Conservation (phyloP, 495 filamentous ascomycete species). For the Lindgomyces ingoldianus region DNA sequence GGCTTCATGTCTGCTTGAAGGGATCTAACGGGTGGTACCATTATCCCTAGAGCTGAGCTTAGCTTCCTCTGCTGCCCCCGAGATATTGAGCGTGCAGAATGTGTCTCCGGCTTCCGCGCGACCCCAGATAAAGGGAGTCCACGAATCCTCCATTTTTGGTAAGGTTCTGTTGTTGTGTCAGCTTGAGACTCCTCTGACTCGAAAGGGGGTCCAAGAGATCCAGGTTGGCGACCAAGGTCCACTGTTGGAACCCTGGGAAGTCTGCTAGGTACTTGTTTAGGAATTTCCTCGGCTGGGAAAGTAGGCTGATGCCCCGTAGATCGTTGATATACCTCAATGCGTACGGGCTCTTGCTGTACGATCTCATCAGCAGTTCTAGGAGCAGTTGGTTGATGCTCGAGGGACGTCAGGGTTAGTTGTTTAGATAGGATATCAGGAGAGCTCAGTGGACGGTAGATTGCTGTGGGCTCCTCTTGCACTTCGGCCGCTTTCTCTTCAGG, state of each 20-base stretch:
- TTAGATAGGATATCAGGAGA: too few species aligned
- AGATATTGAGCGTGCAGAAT: neutral
- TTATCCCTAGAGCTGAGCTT: constrained; percentile 18
- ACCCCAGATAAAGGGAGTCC: neutral
- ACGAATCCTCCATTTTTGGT: neutral
- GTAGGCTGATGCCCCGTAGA: neutral
- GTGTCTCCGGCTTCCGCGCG: neutral
- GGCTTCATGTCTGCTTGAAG: neutral
- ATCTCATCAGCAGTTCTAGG: neutral
- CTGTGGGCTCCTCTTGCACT: neutral
- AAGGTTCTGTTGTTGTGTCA: neutral
- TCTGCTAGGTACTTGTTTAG: constrained; percentile 12
- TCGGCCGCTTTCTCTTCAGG: neutral
- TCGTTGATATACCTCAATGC: neutral
- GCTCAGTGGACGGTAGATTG: too few species aligned
- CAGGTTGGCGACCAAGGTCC: constrained; percentile 12
- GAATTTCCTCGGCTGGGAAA: constrained; percentile 6
- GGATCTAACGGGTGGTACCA: neutral
- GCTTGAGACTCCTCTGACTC: neutral
- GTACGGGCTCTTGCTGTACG: neutral
- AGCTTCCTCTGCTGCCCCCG: neutral
- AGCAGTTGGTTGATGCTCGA: neutral
- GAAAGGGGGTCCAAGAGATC: constrained; percentile 4
- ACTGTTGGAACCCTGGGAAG: constrained; percentile 1
- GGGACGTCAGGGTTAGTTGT: neutral